Base-by-base conservation (phyloP, 129 eudicot species). In the Silybum marianum region DNA sequence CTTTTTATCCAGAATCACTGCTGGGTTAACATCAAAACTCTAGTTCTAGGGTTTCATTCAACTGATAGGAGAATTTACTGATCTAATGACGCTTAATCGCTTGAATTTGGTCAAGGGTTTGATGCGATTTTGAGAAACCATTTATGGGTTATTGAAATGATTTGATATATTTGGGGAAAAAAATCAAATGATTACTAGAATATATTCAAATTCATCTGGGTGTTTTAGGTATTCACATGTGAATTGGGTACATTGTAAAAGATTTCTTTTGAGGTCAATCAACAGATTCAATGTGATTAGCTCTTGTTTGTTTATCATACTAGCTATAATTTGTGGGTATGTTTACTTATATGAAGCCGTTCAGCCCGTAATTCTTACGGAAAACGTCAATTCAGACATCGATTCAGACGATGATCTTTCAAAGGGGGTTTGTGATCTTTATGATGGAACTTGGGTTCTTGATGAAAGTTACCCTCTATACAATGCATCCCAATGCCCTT, bases 401-500 rank as follows among this genome's bases (percentile, higher is more conserved):
- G 69, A 69, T 46, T 51, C 74, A 38, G 66, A 71, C 5, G 73
- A 81, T 2, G 69, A 81, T 75, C 30, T 26, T 26, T 63, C 79
- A 25, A 39, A 28, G 7, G 81, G 74, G 2, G 75, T 46, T 1
- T 95, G 98, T 81, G 80, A 95, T 88, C 78, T 87, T 66, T 95
- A 88, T 88, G 91, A 92, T 85, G 97, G 98, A 62, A 85, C 24
- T 48, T 95, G 98, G 98, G 94, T 92, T 42, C 62, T 34, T 65
- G 97, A 95, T 88, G 97, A 92, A n/a, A 88, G 40, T 36, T 90
- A 92, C 74, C 96, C 97, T 58, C 71, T 89, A 25, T 95, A 95
- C 77, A 87, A 92, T 82, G 90, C 97, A 58, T 90, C 98, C 4
- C 82, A 92, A 19, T 95, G 98, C 34, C 97, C 97, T 2, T 95